Conservation (phyloP, 257 asterid genomes). For the Cruciata laevipes region DNA sequence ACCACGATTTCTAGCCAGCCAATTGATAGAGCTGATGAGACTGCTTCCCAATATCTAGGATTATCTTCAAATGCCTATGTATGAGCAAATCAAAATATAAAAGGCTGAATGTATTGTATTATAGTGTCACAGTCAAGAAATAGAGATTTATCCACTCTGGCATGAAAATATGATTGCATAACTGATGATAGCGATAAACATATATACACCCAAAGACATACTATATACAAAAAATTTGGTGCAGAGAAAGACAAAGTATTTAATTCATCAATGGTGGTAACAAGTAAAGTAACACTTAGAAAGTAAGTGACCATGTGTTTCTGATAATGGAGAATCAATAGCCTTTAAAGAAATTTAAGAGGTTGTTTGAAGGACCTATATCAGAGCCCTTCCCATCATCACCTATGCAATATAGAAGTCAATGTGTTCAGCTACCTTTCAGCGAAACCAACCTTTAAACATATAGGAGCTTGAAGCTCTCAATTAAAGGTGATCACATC, state of each 20-base stretch:
- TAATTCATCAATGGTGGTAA: not conserved
- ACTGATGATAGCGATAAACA: not conserved
- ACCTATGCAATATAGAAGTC: not conserved
- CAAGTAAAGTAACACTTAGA: not conserved
- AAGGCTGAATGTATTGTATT: not conserved
- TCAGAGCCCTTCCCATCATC: not conserved
- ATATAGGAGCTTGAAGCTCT: not conserved
- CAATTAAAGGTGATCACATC: not conserved
- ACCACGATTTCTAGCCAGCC: constrained; percentile 96
- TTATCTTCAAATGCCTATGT: constrained; percentile 78
- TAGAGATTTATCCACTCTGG: not conserved
- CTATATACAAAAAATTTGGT: not conserved
- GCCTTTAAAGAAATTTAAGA: not conserved
- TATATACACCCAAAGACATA: not conserved
- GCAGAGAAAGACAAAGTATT: not conserved
- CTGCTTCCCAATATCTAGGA: constrained; percentile 78
- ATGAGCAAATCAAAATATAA: not conserved
- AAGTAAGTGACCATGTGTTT: not conserved
- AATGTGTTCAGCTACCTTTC: not conserved
- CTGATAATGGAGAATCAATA: not conserved
- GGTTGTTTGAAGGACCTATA: not conserved
- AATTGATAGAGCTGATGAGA: constrained; percentile 84
- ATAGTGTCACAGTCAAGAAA: not conserved
- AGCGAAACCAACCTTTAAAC: not conserved
- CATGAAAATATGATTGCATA: not conserved